Percentiles rank a stretch among this genome's conserved stretches.
Evolutionary conservation across 371 early-diverging fungal genomes (phyloP).

Genomic region (Mortierella sp.): DNA sequence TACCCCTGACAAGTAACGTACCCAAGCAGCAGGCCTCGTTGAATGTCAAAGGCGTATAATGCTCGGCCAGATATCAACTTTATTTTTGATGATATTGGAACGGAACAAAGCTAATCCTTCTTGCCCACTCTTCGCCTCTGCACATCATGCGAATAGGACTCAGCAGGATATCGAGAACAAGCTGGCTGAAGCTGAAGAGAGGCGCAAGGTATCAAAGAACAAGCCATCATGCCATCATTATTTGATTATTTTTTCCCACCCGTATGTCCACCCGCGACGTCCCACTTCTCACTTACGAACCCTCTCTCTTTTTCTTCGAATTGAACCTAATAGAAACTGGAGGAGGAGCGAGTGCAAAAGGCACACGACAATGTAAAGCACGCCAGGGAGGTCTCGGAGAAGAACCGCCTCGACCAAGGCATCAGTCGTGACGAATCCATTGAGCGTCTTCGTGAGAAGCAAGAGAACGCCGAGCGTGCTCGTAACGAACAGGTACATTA

Average conservation of each 20-base stretch:
- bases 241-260: neutral
- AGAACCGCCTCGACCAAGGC: constrained; percentile 32
- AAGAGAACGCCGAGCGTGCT: constrained; percentile 50
- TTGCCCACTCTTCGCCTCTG: neutral
- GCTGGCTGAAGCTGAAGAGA: constrained; percentile 52
- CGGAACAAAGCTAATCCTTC: neutral
- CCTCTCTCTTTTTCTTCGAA: neutral
- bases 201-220: constrained; percentile 44
- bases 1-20: constrained; percentile 35
- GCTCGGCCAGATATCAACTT: neutral
- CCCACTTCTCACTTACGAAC: neutral
- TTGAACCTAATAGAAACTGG: constrained; percentile 31
- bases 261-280: neutral
- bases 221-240: no score
- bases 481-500: constrained; percentile 47
- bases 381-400: constrained; percentile 51
- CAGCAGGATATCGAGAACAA: constrained; percentile 49
- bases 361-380: constrained; percentile 51
- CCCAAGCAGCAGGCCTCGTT: neutral
- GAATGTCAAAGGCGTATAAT: neutral
- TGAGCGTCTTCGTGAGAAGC: constrained; percentile 51
- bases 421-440: constrained; percentile 39
- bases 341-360: constrained; percentile 54
- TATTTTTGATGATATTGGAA: neutral
- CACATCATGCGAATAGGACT: constrained; percentile 18